Conservation (phyloP, 768 basidiomycete species). For the Tylopilus plumbeoviolaceoides region DNA sequence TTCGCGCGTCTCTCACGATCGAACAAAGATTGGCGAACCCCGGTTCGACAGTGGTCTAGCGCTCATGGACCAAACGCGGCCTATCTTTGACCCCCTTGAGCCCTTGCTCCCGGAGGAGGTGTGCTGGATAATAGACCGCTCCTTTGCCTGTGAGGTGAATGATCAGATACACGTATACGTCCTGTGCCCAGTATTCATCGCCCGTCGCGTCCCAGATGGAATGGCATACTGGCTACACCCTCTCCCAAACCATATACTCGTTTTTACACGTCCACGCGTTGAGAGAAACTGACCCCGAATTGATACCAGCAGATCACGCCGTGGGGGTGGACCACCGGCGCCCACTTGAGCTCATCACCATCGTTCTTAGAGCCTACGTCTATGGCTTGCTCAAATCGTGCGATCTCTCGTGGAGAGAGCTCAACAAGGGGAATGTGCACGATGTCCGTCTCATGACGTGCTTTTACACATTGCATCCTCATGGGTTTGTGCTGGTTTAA, state of each 20-base stretch:
- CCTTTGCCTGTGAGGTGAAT: conserved; percentile 74
- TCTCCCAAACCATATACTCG: conserved; percentile 86
- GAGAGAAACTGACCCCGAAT: conserved; percentile 55
- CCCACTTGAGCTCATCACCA: conserved; percentile 58
- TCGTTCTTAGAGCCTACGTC: conserved; percentile 64
- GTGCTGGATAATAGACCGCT: conserved; percentile 83
- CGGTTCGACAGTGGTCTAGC: conserved; percentile 81
- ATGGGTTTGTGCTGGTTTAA: conserved; percentile 9
- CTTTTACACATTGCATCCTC: conserved; percentile 12
- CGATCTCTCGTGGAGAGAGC: conserved; percentile 77
- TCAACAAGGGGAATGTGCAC: conserved; percentile 67
- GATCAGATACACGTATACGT: conserved; percentile 12
- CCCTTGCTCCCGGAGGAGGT: conserved; percentile 73
- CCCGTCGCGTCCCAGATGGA: conserved; percentile 54
- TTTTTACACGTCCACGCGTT: conserved; percentile 69
- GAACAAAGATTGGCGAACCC: conserved; percentile 81
- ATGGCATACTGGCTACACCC: conserved; percentile 81
- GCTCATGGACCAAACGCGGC: conserved; percentile 36
- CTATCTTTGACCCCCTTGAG: conserved; percentile 58
- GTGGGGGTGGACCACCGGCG: conserved; percentile 39
- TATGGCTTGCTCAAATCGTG: conserved; percentile 75
- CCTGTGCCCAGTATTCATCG: conserved; percentile 13
- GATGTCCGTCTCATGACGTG: conserved; percentile 55
- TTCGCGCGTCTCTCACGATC: conserved; percentile 10
- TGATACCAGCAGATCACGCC: conserved; percentile 29